Conservation (phyloP, 495 filamentous ascomycete species). For the Poronia punctata region DNA sequence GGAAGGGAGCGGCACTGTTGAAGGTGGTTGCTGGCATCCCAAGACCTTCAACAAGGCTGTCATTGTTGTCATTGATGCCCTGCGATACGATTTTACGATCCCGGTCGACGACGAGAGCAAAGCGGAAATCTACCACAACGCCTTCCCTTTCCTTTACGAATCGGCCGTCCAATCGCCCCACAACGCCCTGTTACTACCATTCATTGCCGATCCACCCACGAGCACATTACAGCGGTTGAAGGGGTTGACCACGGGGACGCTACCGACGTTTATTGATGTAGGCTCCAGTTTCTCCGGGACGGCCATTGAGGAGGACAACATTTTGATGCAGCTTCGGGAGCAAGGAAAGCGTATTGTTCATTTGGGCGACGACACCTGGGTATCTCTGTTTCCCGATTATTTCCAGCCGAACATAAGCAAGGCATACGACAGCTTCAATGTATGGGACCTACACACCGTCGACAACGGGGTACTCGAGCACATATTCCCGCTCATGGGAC, state of each 20-base stretch:
- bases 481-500: constrained; percentile 72
- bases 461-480: constrained; percentile 95
- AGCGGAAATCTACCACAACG: constrained; percentile 76
- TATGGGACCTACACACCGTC: constrained; percentile 95
- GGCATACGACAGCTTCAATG: constrained; percentile 94
- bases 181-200: constrained; percentile 84
- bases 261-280: constrained; percentile 89
- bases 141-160: constrained; percentile 78
- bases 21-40: constrained; percentile 87
- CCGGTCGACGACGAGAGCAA: constrained; percentile 52
- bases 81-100: constrained; percentile 94
- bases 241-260: constrained; percentile 87
- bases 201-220: constrained; percentile 96
- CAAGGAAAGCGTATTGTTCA: constrained; percentile 84
- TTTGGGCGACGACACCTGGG: constrained; percentile 95
- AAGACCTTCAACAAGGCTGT: constrained; percentile 88
- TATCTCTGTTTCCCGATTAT: constrained; percentile 80
- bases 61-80: constrained; percentile 84
- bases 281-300: constrained; percentile 94
- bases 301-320: constrained; percentile 95
- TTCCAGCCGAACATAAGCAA: constrained; percentile 78
- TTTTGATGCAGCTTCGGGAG: constrained; percentile 73
- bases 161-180: constrained; percentile 62
- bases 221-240: constrained; percentile 88
- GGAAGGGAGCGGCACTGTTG: constrained; percentile 41